Evolutionary conservation across 768 basidiomycete species (phyloP), one percentile per base, ranked within the genome.

Genomic region (Gautieria morchelliformis): DNA sequence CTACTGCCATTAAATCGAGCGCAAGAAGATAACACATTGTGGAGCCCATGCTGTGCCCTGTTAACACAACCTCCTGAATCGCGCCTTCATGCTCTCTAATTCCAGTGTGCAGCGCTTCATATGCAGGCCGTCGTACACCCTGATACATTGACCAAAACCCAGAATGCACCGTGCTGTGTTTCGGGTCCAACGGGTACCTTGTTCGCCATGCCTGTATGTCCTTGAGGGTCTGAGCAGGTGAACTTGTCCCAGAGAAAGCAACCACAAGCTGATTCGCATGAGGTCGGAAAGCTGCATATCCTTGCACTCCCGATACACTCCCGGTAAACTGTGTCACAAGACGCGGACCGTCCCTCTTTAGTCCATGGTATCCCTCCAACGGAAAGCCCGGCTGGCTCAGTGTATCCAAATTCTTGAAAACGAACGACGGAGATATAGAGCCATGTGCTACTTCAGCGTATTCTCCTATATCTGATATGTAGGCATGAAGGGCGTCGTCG

Each of bases 41-140:
- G 20, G 72, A 79, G 42, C 82, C 80, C 75, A 82, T 75, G 55
- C 79, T 81, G 63, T 84, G 81, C 1, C 80, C 82, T 1, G 78
- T 79, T 32, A 82, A 60, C 14, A 80, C 72, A 17, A 83, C 54
- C 61, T 80, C 78, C 19, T 58, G 51, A 3, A 68, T 63, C 4
- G 11, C 35, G 5, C n/a, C 17, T 11, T 60, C 60, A 30, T 76
- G 64, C 53, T 70, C 65, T 14, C 64, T 44, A 12, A 81, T 62
- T 6, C 72, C 76, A 58, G 70, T 68, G 22, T 64, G 64, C 20
- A 83, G 64, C 5, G 68, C 72, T 19, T 70, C 65, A 8, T 77
- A 61, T 0, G 73, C 68, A 17, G 60, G 54, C 0, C 54, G 19
- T 60, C 67, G 67, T 4, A 80, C 68, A 11, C 79, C 79, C 52